Base-by-base conservation (phyloP, 164 flowering plant genomes). In the Magnolia changhungtana region DNA sequence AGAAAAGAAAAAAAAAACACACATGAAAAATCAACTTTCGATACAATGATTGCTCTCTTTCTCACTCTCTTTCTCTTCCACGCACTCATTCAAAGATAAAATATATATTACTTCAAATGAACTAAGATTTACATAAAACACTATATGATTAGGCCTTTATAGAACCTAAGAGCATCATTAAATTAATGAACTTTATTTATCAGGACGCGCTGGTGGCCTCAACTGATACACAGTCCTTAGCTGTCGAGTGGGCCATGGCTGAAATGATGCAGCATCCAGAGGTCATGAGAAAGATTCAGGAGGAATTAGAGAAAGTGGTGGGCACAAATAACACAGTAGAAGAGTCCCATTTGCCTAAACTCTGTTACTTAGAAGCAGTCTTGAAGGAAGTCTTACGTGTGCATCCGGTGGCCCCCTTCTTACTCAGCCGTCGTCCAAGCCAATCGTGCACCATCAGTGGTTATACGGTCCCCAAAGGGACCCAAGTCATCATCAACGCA, bases 171-270 rank as follows among this genome's bases (percentile, higher is more conserved):
- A 37, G 6, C 6, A 5, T 3, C 6, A 37, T 37, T 37, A 37
- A 23, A 23, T 23, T 23, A 37, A 37, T 37, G 45, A 37, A 37
- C 45, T 37, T 37, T 37, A 37, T 49, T 37, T 55, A 55, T 55
- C 16, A 55, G 49, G 63, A 68, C 45, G 27, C 58, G 59, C 29
- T 72, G 6, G 9, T 52, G 8, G 74, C 16, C 11, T 50, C 23
- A 14, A 72, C 61, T 1, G 63, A 72, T 21, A 74, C 76, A 9
- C 13, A 45, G 8, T 20, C 76, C 4, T 16, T 27, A 24, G 14
- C 50, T 11, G 19, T 61, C 16, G 75, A 73, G 11, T 61, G 76
- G 58, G 52, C 76, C n/a, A 29, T 74, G 67, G n/a, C 76, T 7
- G 68, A 74, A 49, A 23, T 74, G 65, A 3, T 63, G 10, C 52